Base-by-base conservation (phyloP, 306 rosid genomes). In the Lagenaria siceraria region DNA sequence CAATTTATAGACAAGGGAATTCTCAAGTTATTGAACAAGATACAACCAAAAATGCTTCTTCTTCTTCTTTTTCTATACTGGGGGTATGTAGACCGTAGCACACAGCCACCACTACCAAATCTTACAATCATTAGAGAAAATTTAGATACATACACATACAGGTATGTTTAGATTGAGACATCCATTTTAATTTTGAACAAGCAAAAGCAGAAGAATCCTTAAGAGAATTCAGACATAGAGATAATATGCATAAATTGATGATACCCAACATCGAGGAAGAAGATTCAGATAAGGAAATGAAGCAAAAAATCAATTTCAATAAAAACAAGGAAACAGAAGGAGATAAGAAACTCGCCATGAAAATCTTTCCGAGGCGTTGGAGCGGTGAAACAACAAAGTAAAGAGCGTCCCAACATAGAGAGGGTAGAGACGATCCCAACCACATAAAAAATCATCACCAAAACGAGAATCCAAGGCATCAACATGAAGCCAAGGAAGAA, bases 381-480 rank as follows among this genome's bases (percentile, higher is more conserved):
- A 2, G 86, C 61, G 36, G 84, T 78, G 55, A 83, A 92, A 48
- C 76, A 92, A 52, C 88, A 90, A 59, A 92, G 80, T 81, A 96
- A 74, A 8, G 93, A 87, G 75, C 93, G 92, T 0, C 97, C 95
- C 58, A 90, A 21, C 79, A 89, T 52, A 8, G 93, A 89, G 61
- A 96, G 85, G 61, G 49, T 69, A 18, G 97, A 90, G 27, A 96
- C 82, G 25, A 95, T 22, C 42, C 92, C 98, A 13, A 85, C 97
- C 75, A 92, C 90, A 22, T 88, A 95, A 48, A 90, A 82, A 21
- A 95, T 61, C 93, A 88, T 87, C 0, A 87, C 83, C 84, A 92
- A 85, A 11, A 96, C 96, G 19, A 92, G 74, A 82, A 92, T 89
- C 99, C 98, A 96, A 0, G 99, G 97, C 98, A 96, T 90, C 81